Conservation (phyloP, 192 early-diverging fungal species). For the Martensiomyces pterosporus region DNA sequence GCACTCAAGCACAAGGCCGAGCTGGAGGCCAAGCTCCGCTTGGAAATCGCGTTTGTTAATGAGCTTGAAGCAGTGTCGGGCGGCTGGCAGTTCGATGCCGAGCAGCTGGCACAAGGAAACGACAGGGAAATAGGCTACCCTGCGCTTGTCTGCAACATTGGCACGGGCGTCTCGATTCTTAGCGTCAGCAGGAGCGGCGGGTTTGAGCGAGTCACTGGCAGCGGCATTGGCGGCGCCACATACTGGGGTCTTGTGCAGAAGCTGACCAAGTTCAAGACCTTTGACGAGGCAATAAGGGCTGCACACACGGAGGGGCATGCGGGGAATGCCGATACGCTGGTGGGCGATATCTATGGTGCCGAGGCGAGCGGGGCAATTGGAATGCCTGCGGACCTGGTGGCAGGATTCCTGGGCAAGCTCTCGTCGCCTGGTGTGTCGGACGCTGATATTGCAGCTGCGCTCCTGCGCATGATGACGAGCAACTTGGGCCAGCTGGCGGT, state of each 20-base stretch:
- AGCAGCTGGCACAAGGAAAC: not conserved
- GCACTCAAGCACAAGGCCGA: constrained; percentile 14
- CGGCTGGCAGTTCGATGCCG: constrained; percentile 11
- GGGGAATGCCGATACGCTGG: constrained; percentile 33
- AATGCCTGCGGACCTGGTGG: constrained; percentile 42
- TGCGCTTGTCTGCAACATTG: constrained; percentile 37
- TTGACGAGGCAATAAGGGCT: constrained; percentile 18
- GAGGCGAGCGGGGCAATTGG: constrained; percentile 42
- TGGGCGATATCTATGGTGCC: constrained; percentile 44
- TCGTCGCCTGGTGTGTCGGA: constrained; percentile 11
- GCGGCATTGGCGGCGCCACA: constrained; percentile 42
- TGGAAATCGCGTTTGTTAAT: constrained; percentile 15
- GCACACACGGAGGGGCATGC: constrained; percentile 11
- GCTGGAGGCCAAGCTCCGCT: constrained; percentile 14
- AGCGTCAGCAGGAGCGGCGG: constrained; percentile 6
- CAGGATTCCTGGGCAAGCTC: constrained; percentile 45
- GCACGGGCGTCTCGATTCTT: constrained; percentile 43
- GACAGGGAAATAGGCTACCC: constrained; percentile 3
- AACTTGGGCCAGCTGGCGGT: constrained; percentile 45
- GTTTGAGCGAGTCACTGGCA: constrained; percentile 41
- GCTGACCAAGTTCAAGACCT: constrained; percentile 28
- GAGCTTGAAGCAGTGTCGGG: constrained; percentile 28
- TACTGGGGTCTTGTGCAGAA: constrained; percentile 42
- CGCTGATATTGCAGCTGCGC: constrained; percentile 28
- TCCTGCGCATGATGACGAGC: constrained; percentile 40